phyloP scores from a whole-genome alignment of 2,329 filamentous ascomycete genomes.

The Aspergillus glaucus region DNA sequence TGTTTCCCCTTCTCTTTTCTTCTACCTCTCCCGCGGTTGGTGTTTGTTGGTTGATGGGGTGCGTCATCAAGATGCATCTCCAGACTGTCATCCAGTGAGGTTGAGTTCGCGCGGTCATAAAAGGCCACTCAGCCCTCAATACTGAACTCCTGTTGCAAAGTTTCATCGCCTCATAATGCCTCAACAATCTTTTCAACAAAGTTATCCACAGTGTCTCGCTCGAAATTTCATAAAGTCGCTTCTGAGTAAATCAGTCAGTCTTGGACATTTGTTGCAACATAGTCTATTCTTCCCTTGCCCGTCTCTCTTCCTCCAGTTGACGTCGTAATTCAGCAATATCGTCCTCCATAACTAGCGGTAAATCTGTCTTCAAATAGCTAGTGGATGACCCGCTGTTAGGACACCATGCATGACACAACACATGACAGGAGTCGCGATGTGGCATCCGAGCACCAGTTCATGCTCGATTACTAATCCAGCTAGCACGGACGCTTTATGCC shows the following conservation, averaged over 20 bases:
- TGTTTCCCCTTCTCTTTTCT: conserved; percentile 10
- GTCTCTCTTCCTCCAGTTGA: too few species aligned
- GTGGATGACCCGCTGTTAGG: too few species aligned
- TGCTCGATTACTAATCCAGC: background rate
- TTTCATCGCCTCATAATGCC: too few species aligned
- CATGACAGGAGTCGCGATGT: background rate
- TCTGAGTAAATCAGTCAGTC: conserved; percentile 18
- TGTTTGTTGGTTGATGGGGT: background rate
- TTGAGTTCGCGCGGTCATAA: conserved; percentile 13
- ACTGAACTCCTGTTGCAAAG: conserved; percentile 10
- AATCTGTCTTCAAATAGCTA: too few species aligned
- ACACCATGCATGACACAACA: too few species aligned
- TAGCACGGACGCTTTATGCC: background rate
- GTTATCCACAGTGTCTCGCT: conserved; percentile 14
- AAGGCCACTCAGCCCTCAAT: conserved; percentile 13
- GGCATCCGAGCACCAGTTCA: background rate
- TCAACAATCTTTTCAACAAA: conserved; percentile 13
- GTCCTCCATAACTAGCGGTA: too few species aligned
- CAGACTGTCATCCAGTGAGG: conserved; percentile 12
- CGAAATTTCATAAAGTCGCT: conserved; percentile 8
- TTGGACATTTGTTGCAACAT: too few species aligned
- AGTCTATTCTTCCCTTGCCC: too few species aligned
- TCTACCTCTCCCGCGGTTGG: conserved; percentile 7
- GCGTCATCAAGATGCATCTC: too few species aligned
- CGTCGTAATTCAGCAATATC: too few species aligned